Conservation (phyloP, 2,329 filamentous ascomycete species). For the Albophoma yamanashiensis region DNA sequence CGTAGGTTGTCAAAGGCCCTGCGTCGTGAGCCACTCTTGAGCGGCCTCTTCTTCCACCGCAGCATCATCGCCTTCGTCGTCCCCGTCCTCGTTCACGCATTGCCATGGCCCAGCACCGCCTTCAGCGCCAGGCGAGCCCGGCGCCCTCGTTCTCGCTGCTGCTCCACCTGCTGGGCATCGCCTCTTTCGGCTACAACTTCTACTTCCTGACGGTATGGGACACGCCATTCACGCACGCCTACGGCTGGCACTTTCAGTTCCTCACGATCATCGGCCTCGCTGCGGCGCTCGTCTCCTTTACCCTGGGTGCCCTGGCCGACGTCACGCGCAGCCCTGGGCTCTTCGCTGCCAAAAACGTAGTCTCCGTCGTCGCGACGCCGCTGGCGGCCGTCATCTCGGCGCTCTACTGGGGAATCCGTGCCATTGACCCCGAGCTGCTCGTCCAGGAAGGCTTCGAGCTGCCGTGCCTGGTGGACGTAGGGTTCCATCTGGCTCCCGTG, state of each 20-base stretch:
- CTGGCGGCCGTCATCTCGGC: slow-evolving; percentile 61
- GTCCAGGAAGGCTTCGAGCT: slow-evolving; percentile 45
- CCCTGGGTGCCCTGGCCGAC: slow-evolving; percentile 52
- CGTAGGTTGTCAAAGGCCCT: too few relatives aligned
- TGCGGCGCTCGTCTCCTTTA: slow-evolving; percentile 50
- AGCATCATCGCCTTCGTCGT: neutral
- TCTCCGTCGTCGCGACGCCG: slow-evolving; percentile 56
- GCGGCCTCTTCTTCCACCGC: neutral
- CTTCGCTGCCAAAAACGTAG: slow-evolving; percentile 56
- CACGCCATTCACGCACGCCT: slow-evolving; percentile 43
- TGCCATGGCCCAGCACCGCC: slow-evolving; percentile 41
- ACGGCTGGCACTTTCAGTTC: slow-evolving; percentile 61
- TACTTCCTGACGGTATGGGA: slow-evolving; percentile 38
- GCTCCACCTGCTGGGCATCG: slow-evolving; percentile 45
- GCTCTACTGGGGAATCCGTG: slow-evolving; percentile 60
- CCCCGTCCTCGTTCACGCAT: neutral
- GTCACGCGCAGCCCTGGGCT: slow-evolving; percentile 45
- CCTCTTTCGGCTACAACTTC: slow-evolving; percentile 43
- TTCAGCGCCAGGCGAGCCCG: slow-evolving; percentile 57
- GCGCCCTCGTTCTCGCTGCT: slow-evolving; percentile 51
- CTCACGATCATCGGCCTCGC: slow-evolving; percentile 64
- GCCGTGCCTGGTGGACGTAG: slow-evolving; percentile 45
- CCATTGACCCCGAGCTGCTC: slow-evolving; percentile 42
- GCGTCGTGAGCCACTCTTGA: neutral
- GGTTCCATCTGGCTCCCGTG: slow-evolving; percentile 57